phyloP scores from a whole-genome alignment of 345 rosid genomes.

The Carallia pectinifolia region DNA sequence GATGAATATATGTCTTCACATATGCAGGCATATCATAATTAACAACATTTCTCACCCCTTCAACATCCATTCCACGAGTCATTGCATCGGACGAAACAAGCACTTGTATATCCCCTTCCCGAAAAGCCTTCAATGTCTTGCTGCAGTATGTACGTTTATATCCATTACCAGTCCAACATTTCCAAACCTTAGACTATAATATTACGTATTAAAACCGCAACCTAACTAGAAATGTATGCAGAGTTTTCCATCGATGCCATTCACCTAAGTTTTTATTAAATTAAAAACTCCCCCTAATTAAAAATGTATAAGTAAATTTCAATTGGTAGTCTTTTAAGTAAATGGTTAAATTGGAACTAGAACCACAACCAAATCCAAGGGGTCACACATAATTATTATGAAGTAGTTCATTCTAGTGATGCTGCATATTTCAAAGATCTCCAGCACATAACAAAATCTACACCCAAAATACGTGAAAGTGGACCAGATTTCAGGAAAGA shows the following conservation, averaged over 20 bases:
- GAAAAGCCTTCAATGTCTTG: constrained; percentile 76
- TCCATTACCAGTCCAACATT: background rate
- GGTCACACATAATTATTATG: too few species aligned
- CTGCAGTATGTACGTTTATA: constrained; percentile 42
- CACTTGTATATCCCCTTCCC: constrained; percentile 77
- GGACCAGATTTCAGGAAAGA: background rate
- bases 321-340: background rate
- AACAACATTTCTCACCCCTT: constrained; percentile 81
- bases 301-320: background rate
- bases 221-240: background rate
- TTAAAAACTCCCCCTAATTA: background rate
- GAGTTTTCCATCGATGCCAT: background rate
- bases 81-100: constrained; percentile 94
- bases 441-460: background rate
- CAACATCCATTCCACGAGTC: constrained; percentile 97
- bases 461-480: too few species aligned
- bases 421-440: background rate
- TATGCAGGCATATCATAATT: constrained; percentile 84
- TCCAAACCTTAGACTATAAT: background rate
- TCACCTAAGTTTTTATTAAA: background rate
- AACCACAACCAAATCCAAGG: background rate
- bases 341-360: background rate
- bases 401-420: background rate
- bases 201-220: background rate
- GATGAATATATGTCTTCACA: constrained; percentile 83